Conservation (phyloP, 108 stramenopile genomes). For the Fistulifera pelliculosa region DNA sequence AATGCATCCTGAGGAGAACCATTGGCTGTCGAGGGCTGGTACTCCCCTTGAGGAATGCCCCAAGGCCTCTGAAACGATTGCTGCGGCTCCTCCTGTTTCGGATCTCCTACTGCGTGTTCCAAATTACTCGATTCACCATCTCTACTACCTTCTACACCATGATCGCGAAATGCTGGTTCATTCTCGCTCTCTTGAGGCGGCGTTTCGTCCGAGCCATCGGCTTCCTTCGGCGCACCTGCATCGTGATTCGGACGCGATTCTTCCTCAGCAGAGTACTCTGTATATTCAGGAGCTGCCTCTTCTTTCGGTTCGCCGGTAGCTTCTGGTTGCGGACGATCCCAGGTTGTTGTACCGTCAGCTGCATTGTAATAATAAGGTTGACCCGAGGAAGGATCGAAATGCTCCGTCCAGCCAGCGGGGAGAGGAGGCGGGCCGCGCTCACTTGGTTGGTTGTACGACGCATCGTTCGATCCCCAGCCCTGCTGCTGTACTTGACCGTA, state of each 20-base stretch:
- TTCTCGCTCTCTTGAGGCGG: slow-evolving; percentile 1
- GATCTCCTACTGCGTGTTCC: not conserved
- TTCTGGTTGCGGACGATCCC: slow-evolving; percentile 57
- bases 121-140: not conserved
- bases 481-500: too few species aligned
- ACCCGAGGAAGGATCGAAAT: slow-evolving; percentile 66
- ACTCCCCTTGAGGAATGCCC: not conserved
- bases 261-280: slow-evolving; percentile 7
- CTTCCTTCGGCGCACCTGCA: not conserved
- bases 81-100: not conserved
- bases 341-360: slow-evolving; percentile 65
- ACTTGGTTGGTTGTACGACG: too few species aligned
- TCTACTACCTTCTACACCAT: not conserved
- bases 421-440: not conserved
- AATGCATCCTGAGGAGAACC: too few species aligned
- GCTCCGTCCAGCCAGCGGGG: slow-evolving; percentile 47
- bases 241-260: not conserved
- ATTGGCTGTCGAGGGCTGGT: too few species aligned
- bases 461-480: too few species aligned
- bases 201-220: not conserved
- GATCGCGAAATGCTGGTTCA: not conserved
- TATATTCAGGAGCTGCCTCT: slow-evolving; percentile 6
- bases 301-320: slow-evolving; percentile 9
- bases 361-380: slow-evolving; percentile 70
- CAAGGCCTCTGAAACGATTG: not conserved